Percentiles rank a stretch among this genome's conserved stretches.
Conservation (phyloP, 208 protist species). For the Endotrypanum monterogeii region DNA sequence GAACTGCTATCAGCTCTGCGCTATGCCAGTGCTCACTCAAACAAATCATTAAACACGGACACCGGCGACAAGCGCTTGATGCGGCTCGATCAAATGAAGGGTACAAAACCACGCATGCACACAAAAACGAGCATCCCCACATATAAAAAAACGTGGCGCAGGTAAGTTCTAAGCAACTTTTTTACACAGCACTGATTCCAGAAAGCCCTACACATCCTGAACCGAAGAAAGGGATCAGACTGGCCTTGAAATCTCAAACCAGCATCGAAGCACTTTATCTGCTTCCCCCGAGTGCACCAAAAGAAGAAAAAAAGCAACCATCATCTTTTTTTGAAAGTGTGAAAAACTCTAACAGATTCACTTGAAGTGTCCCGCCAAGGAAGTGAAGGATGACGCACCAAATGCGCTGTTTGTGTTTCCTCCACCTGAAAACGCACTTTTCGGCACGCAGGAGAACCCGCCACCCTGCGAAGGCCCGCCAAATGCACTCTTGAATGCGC, state of each 20-base stretch:
- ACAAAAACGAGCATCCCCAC: background rate
- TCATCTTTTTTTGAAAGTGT: no score
- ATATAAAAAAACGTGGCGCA: background rate
- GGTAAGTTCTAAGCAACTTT: background rate
- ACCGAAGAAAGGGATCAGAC: background rate
- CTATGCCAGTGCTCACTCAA: background rate
- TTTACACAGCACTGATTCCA: background rate
- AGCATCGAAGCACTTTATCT: background rate
- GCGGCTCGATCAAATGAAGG: background rate
- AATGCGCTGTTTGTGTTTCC: constrained; percentile 24
- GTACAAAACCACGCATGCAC: background rate
- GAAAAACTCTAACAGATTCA: background rate
- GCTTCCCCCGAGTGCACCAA: background rate
- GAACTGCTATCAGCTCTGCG: background rate
- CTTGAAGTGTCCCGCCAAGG: constrained; percentile 22
- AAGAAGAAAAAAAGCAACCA: background rate
- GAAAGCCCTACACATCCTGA: background rate
- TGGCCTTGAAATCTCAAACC: background rate
- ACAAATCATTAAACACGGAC: background rate
- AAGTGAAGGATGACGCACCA: constrained; percentile 29
- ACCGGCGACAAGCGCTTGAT: no score
- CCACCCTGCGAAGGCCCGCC: constrained; percentile 15
- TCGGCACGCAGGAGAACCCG: constrained; percentile 27
- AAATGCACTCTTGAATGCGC: constrained; percentile 27
- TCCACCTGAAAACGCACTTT: constrained; percentile 29